Evolutionary conservation across 192 early-diverging fungal genomes (phyloP), one percentile per base, ranked within the genome.

Genomic region (Backusella tuberculispora): DNA sequence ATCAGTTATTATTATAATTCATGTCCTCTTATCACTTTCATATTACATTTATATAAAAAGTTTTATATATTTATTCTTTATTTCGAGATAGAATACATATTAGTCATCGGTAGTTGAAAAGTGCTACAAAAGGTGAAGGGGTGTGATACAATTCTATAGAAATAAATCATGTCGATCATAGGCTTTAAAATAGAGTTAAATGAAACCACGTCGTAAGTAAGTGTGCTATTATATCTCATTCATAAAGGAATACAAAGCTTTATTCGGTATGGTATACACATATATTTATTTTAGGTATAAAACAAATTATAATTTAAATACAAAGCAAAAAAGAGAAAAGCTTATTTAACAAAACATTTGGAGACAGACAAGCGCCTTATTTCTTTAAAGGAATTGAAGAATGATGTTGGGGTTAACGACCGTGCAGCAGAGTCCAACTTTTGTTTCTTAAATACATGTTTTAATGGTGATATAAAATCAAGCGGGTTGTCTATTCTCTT

Each of bases 221-320:
- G 21, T 26, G n/a, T 17, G n/a, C n/a, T 26, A 60, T 26, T n/a
- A 60, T 26, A 53, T 19, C 19, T 19, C 50, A 53, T 19, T 8
- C 47, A 50, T n/a, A 50, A 15, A 53, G 19, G 19, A 53, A 53
- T 34, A 2, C 2, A 34, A 19, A 19, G 53, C 9, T 60, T 60
- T 60, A 26, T 29, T 60, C 7, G 53, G 53, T 26, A 60, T 26
- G 10, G 24, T 60, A 24, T 26, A 60, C 53, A 60, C 21, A 60
- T 26, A 26, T 60, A 34, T 60, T 60, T 60, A 60, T 60, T 60
- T 60, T 60, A 24, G 53, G 53, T 60, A 60, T 60, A 60, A 56
- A 26, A 60, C 53, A 56, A 24, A 26, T 60, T 24, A 60, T 60
- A 26, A 26, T 24, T 19, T 26, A 60, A 60, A 60, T 60, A 60